These are phyloP conservation scores for Phytophthora cryptogea DNA, from an alignment of 352 stramenopile genomes.

Conservation along the genomic window DNA sequence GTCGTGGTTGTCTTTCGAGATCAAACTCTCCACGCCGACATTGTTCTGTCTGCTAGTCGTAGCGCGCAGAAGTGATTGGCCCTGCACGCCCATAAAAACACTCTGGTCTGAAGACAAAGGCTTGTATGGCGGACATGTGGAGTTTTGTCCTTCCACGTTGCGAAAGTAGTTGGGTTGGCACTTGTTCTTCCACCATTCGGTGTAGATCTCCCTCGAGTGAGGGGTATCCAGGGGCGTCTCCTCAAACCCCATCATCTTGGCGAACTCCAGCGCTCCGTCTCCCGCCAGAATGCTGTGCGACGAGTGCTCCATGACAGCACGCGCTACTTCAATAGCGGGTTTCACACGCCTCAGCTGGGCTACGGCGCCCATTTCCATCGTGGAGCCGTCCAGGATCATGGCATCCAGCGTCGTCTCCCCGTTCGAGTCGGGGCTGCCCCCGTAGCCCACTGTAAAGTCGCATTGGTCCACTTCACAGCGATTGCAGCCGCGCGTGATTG, in stretches of 20 bases:
- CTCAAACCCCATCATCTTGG: constrained; percentile 91
- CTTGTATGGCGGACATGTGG: constrained; percentile 81
- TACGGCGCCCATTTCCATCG: constrained; percentile 87
- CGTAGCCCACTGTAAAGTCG: constrained; percentile 89
- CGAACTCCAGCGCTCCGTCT: constrained; percentile 85
- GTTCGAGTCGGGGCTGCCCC: constrained; percentile 83
- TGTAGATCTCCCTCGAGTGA: constrained; percentile 55
- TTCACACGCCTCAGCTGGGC: constrained; percentile 83
- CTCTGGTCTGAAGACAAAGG: constrained; percentile 34
- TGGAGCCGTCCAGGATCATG: constrained; percentile 90
- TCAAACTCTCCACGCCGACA: constrained; percentile 31
- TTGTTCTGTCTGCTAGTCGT: constrained; percentile 23
- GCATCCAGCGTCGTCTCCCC: constrained; percentile 91
- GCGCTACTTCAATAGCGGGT: constrained; percentile 79
- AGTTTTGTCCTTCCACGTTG: constrained; percentile 69
- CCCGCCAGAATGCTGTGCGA: constrained; percentile 88
- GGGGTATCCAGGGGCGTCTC: constrained; percentile 73
- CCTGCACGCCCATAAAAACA: constrained; percentile 28
- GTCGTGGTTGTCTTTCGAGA: constrained; percentile 83
- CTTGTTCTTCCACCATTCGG: constrained; percentile 54
- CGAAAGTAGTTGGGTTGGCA: constrained; percentile 93
- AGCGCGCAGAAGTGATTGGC: constrained; percentile 22
- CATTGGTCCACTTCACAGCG: constrained; percentile 87
- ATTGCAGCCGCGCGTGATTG: constrained; percentile 73
- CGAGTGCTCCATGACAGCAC: constrained; percentile 89